These are phyloP conservation scores for Aspergillus bertholletiae DNA, from an alignment of 495 filamentous ascomycete species.

Conservation along the genomic window DNA sequence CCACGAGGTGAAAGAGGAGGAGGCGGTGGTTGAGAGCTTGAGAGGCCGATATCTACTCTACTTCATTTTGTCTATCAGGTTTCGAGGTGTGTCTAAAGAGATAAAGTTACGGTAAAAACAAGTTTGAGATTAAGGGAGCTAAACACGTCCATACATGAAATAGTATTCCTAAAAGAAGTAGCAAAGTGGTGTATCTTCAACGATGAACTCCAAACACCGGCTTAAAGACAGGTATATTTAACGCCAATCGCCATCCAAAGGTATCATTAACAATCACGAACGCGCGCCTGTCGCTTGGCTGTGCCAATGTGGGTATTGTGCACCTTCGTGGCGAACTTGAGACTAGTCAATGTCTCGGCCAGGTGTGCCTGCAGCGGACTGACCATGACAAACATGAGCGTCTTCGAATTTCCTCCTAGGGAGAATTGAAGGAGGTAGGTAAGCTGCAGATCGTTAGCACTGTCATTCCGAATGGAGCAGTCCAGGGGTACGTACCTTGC, in stretches of 20 bases:
- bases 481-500: slow-evolving; percentile 59
- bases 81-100: not conserved
- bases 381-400: slow-evolving; percentile 99
- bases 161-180: slow-evolving; percentile 16
- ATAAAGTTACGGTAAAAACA: not conserved
- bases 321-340: slow-evolving; percentile 95
- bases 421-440: slow-evolving; percentile 96
- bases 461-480: not conserved
- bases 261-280: slow-evolving; percentile 43
- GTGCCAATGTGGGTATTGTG: slow-evolving; percentile 89
- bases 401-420: slow-evolving; percentile 91
- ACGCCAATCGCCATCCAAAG: slow-evolving; percentile 15
- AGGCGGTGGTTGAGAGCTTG: too few relatives aligned
- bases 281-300: slow-evolving; percentile 70
- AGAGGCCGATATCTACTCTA: too few relatives aligned
- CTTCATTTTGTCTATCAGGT: not conserved
- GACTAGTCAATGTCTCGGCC: slow-evolving; percentile 87
- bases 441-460: slow-evolving; percentile 49
- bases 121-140: slow-evolving; percentile 14
- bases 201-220: slow-evolving; percentile 23
- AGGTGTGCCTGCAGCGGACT: slow-evolving; percentile 89
- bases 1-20: too few relatives aligned
- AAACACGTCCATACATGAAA: slow-evolving; percentile 16
- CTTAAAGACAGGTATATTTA: slow-evolving; percentile 21
- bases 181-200: slow-evolving; percentile 5